phyloP scores from a whole-genome alignment of 768 basidiomycete species.

The Suillus subalutaceus region DNA sequence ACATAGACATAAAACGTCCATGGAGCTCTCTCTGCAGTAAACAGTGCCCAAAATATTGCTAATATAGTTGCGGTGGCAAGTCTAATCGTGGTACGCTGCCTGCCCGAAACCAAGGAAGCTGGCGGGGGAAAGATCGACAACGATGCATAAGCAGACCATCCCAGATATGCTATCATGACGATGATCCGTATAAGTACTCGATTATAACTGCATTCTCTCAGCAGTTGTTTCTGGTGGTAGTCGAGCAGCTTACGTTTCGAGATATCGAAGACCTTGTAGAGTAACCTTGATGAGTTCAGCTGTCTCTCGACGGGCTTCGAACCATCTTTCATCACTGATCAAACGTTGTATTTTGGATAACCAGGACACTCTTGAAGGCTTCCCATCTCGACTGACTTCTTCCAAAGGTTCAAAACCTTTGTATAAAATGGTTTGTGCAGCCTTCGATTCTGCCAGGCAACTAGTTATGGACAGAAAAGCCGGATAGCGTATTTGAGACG shows the following conservation, averaged over 20 bases:
- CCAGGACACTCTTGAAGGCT: slow-evolving; percentile 36
- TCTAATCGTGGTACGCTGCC: slow-evolving; percentile 18
- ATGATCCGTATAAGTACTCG: slow-evolving; percentile 69
- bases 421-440: slow-evolving; percentile 59
- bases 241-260: slow-evolving; percentile 54
- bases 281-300: slow-evolving; percentile 53
- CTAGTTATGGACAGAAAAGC: neutral
- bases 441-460: slow-evolving; percentile 56
- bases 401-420: slow-evolving; percentile 59
- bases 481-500: slow-evolving; percentile 16
- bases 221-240: neutral
- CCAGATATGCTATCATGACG: slow-evolving; percentile 71
- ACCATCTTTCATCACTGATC: slow-evolving; percentile 47
- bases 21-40: slow-evolving; percentile 66
- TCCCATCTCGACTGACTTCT: slow-evolving; percentile 24
- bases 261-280: slow-evolving; percentile 69
- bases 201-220: slow-evolving; percentile 56
- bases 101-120: slow-evolving; percentile 16
- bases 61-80: slow-evolving; percentile 32
- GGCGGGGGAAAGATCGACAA: slow-evolving; percentile 51
- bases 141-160: slow-evolving; percentile 75
- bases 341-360: slow-evolving; percentile 48
- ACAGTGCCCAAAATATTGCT: slow-evolving; percentile 47
- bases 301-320: slow-evolving; percentile 51
- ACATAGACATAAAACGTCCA: slow-evolving; percentile 78